Conservation (phyloP, 2,329 filamentous ascomycete genomes). For the Botrytis paeoniae region DNA sequence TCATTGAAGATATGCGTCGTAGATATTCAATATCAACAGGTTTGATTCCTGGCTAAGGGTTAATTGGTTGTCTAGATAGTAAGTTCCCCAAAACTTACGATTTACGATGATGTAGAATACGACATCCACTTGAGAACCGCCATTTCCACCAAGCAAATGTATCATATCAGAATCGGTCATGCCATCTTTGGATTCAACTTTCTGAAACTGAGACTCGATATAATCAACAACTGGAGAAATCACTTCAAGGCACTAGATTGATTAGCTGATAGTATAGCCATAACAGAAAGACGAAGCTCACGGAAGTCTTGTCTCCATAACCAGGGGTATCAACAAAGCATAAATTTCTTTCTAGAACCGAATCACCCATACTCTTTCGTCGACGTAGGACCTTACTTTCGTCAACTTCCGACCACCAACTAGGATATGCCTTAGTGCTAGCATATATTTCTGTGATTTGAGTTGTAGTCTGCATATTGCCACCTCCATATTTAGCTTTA, state of each 20-base stretch:
- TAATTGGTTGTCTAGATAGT: conserved; percentile 25
- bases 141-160: conserved; percentile 73
- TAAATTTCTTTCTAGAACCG: conserved; percentile 83
- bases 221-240: conserved; percentile 65
- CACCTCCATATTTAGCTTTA: conserved; percentile 30
- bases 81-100: conserved; percentile 48
- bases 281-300: conserved; percentile 38
- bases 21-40: conserved; percentile 69
- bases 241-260: conserved; percentile 49
- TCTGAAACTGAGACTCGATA: conserved; percentile 65
- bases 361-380: conserved; percentile 70
- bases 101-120: conserved; percentile 78
- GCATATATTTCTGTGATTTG: conserved; percentile 68
- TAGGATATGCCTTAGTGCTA: conserved; percentile 79
- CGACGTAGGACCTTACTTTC: conserved; percentile 57
- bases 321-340: conserved; percentile 88
- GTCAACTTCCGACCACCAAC: conserved; percentile 84
- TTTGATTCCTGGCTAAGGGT: conserved; percentile 48
- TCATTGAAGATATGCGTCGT: conserved; percentile 64
- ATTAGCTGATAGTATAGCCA: conserved; percentile 34
- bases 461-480: conserved; percentile 37
- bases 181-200: conserved; percentile 58
- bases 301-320: conserved; percentile 52
- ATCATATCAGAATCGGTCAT: conserved; percentile 72
- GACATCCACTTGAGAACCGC: conserved; percentile 79